Evolutionary conservation across 345 rosid species (phyloP).

Genomic region (Camelina sativa): DNA sequence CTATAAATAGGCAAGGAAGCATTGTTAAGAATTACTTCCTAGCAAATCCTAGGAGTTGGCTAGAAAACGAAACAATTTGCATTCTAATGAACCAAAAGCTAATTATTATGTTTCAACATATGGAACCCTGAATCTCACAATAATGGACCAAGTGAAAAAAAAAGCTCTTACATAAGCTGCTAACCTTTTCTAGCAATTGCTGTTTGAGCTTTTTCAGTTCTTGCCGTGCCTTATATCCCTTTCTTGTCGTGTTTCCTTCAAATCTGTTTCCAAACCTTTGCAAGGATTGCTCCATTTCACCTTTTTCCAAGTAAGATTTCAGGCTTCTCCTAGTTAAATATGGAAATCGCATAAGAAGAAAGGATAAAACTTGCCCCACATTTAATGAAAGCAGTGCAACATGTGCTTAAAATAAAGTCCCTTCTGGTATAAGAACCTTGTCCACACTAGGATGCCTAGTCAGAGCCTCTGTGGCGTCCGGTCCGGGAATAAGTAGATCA

Average conservation of each 20-base stretch:
- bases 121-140: not conserved
- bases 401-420: constrained; percentile 8
- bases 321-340: constrained; percentile 41
- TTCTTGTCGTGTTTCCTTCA: constrained; percentile 60
- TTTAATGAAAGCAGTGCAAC: not conserved
- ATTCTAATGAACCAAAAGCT: too few relatives aligned
- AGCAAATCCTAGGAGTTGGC: too few relatives aligned
- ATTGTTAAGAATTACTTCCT: too few relatives aligned
- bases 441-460: constrained; percentile 31
- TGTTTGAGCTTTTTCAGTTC: constrained; percentile 84
- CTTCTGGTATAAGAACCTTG: constrained; percentile 31
- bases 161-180: not conserved
- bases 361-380: not conserved
- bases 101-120: too few relatives aligned
- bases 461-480: constrained; percentile 16
- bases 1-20: too few relatives aligned
- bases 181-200: constrained; percentile 89
- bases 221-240: constrained; percentile 77
- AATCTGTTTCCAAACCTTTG: constrained; percentile 63
- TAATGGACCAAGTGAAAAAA: not conserved
- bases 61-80: too few relatives aligned
- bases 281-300: constrained; percentile 64
- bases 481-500: too few relatives aligned
- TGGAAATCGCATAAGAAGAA: constrained; percentile 7
- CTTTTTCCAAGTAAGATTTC: constrained; percentile 54